Base-by-base conservation (phyloP, 495 filamentous ascomycete genomes). In the Podospora tetraspora region DNA sequence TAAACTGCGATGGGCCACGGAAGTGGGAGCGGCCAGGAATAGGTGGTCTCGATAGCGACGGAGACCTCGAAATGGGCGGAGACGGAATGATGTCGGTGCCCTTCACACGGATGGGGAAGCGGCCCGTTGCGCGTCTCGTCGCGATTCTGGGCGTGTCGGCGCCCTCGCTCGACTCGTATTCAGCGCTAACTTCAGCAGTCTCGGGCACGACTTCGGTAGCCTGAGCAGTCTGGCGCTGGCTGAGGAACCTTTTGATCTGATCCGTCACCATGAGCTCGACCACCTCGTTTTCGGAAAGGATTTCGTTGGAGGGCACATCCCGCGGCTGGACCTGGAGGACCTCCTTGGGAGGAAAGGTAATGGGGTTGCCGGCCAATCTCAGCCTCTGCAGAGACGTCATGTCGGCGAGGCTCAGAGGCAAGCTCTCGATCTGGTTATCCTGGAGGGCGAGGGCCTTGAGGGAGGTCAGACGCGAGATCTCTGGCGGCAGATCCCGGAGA, bases 331-430 rank as follows among this genome's bases (percentile, higher is more conserved):
- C 75, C 62, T 82, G 80, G 11, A 85, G 74, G 21, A 88, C 74
- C 57, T 90, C 86, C 70, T 79, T 81, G n/a, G 89, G 87, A 2
- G 89, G 89, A 69, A 89, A 91, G 5, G 68, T 75, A 60, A 96
- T 84, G 23, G 91, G 91, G 75, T 97, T 97, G 27, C 90, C 91
- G 24, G 91, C 86, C 29, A 97, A 80, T 73, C 93, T 94, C 69
- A 97, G 78, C 70, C 93, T 89, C 70, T 92, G 90, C 27, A 97
- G 83, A 59, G 92, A 91, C 62, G 84, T 86, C 88, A 96, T 96
- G 71, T 93, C 90, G 29, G 90, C 92, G 23, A 97, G 78, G 64
- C 89, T 89, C 19, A 87, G 83, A 23, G 93, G 93, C 9, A 97
- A 83, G 37, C 89, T 85, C 71, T 90, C 88, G 72, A 97, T 91